A percentile compares a stretch with the other conserved stretches of the same genome.
phyloP scores from a whole-genome alignment of 75 land plant genomes.

The Azolla pinnata region DNA sequence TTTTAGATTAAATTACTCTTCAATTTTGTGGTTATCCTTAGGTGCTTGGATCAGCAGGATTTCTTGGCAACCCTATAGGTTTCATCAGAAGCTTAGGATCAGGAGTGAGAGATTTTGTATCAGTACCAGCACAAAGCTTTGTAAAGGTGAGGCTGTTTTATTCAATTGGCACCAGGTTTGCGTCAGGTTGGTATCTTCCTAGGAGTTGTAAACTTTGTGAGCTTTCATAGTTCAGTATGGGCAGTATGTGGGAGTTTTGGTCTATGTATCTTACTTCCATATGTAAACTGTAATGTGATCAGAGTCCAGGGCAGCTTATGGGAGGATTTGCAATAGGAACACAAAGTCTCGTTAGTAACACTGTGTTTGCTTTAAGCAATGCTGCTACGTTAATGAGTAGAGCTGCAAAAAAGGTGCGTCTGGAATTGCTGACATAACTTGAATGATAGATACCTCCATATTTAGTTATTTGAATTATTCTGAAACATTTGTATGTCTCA shows the following conservation, averaged over 20 bases:
- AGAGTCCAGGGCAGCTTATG: slow-evolving; percentile 76
- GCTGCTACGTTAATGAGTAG: slow-evolving; percentile 94
- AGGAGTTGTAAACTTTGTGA: no score
- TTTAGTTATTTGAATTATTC: background rate
- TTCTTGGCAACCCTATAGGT: slow-evolving; percentile 93
- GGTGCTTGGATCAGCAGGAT: slow-evolving; percentile 96
- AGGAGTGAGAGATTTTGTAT: slow-evolving; percentile 83
- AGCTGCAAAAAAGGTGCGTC: slow-evolving; percentile 82
- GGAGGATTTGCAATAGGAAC: slow-evolving; percentile 80
- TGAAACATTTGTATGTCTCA: slow-evolving; percentile 3
- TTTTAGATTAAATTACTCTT: background rate
- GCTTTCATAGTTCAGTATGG: no score
- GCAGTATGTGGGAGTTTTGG: no score
- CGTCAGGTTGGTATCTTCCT: no score
- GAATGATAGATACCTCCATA: background rate
- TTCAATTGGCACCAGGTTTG: no score
- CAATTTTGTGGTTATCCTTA: slow-evolving; percentile 21
- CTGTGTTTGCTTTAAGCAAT: slow-evolving; percentile 89
- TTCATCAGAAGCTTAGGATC: slow-evolving; percentile 77
- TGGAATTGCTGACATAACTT: background rate
- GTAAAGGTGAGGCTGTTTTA: no score
- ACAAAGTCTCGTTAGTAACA: slow-evolving; percentile 69
- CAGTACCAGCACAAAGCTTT: slow-evolving; percentile 59
- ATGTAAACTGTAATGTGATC: no score
- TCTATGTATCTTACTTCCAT: no score